Evolutionary conservation across 2,329 filamentous ascomycete genomes (phyloP).

Genomic region (Phialophora expanda): DNA sequence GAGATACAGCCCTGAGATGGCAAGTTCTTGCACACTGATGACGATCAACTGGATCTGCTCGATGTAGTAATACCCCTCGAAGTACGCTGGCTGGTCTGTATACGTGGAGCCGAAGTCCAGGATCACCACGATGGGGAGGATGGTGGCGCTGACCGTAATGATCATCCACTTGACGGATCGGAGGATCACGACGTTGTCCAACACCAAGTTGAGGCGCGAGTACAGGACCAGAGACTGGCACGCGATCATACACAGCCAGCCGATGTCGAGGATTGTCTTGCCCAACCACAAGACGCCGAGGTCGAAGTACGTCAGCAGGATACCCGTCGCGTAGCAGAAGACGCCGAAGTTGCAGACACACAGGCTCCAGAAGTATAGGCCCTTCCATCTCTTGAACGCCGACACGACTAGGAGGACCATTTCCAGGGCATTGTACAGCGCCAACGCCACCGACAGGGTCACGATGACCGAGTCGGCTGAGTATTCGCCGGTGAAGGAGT

Average conservation of each 20-base stretch:
- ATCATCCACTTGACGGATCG: constrained; percentile 55
- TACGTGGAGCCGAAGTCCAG: constrained; percentile 51
- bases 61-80: constrained; percentile 51
- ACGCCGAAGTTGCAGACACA: constrained; percentile 52
- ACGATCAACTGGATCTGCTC: constrained; percentile 62
- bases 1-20: constrained; percentile 61
- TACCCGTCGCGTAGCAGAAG: constrained; percentile 53
- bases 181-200: constrained; percentile 44
- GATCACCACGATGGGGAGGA: constrained; percentile 52
- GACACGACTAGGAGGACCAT: constrained; percentile 55
- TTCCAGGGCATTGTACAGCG: constrained; percentile 58
- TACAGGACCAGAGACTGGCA: constrained; percentile 58
- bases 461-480: constrained; percentile 16
- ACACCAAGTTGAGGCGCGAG: constrained; percentile 55
- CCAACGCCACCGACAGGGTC: constrained; percentile 40
- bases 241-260: constrained; percentile 56
- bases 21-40: constrained; percentile 62
- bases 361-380: constrained; percentile 58
- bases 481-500: constrained; percentile 18
- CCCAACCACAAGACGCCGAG: constrained; percentile 44
- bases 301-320: constrained; percentile 54
- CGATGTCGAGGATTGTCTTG: constrained; percentile 50
- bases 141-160: constrained; percentile 49
- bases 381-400: constrained; percentile 53
- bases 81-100: constrained; percentile 37